These are phyloP conservation scores for Amoeboaphelidium protococcarum DNA, from an alignment of 371 early-diverging fungal species.

Conservation along the genomic window DNA sequence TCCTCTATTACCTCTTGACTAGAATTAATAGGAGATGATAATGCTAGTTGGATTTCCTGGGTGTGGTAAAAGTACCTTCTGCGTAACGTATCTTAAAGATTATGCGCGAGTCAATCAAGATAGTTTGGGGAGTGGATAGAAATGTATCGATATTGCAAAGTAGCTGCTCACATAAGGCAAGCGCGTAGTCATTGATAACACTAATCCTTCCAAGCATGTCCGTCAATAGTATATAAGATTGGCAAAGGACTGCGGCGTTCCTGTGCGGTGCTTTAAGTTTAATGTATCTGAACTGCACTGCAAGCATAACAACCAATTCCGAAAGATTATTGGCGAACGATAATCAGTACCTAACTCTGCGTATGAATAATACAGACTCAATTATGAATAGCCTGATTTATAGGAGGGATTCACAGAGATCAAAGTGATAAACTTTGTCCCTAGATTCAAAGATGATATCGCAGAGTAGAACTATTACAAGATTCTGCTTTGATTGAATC, in stretches of 20 bases:
- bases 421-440: too few relatives aligned
- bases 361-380: too few relatives aligned
- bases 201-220: conserved; percentile 34
- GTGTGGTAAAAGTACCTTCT: neutral
- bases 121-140: conserved; percentile 35
- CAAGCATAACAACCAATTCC: conserved; percentile 44
- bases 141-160: conserved; percentile 28
- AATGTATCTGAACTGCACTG: conserved; percentile 27
- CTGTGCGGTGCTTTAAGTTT: conserved; percentile 39
- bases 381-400: too few relatives aligned
- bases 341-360: too few relatives aligned
- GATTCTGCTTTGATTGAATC: too few relatives aligned
- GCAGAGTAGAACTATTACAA: too few relatives aligned
- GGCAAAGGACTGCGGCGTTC: conserved; percentile 23
- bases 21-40: conserved; percentile 26
- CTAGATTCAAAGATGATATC: too few relatives aligned
- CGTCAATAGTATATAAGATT: conserved; percentile 31
- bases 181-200: conserved; percentile 53
- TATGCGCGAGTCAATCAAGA: too few relatives aligned
- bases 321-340: conserved; percentile 19
- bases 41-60: neutral
- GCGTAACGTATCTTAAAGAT: too few relatives aligned
- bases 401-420: too few relatives aligned
- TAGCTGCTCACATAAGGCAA: conserved; percentile 21
- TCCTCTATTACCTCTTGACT: conserved; percentile 13